A percentile compares a stretch with the other conserved stretches of the same genome.
Evolutionary conservation across 2,329 filamentous ascomycete species (phyloP).

Genomic region (Graphium sp.): DNA sequence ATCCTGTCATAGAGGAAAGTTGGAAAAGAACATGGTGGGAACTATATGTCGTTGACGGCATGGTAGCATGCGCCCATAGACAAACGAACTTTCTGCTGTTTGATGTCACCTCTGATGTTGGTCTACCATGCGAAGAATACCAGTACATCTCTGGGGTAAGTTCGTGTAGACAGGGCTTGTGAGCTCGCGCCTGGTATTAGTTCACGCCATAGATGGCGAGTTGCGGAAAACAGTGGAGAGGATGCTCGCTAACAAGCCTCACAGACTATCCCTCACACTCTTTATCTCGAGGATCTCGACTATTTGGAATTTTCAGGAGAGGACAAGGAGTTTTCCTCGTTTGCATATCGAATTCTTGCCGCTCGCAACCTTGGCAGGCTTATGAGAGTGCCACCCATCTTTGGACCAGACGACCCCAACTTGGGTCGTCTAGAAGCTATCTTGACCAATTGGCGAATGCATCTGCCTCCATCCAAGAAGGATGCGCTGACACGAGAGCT

Average conservation of each 20-base stretch:
- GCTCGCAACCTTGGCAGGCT: slow-evolving; percentile 64
- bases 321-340: slow-evolving; percentile 62
- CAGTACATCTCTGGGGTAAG: slow-evolving; percentile 46
- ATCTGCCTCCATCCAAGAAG: slow-evolving; percentile 56
- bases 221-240: too few relatives aligned
- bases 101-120: slow-evolving; percentile 49
- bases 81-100: slow-evolving; percentile 55
- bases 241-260: too few relatives aligned
- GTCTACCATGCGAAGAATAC: slow-evolving; percentile 69
- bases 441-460: slow-evolving; percentile 59
- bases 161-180: too few relatives aligned
- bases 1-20: slow-evolving; percentile 60
- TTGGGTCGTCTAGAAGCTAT: slow-evolving; percentile 32
- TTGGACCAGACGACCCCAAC: slow-evolving; percentile 35
- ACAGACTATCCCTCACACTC: slow-evolving; percentile 39
- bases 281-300: slow-evolving; percentile 60
- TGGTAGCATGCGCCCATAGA: slow-evolving; percentile 66
- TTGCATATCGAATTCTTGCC: slow-evolving; percentile 69
- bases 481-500: slow-evolving; percentile 54
- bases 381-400: slow-evolving; percentile 37
- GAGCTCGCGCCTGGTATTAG: too few relatives aligned
- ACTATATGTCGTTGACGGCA: slow-evolving; percentile 62
- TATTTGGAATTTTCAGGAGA: slow-evolving; percentile 57
- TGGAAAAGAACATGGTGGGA: slow-evolving; percentile 89
- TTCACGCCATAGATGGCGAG: too few relatives aligned